phyloP scores from a whole-genome alignment of 345 rosid species.

The Moricandia moricandioides region DNA sequence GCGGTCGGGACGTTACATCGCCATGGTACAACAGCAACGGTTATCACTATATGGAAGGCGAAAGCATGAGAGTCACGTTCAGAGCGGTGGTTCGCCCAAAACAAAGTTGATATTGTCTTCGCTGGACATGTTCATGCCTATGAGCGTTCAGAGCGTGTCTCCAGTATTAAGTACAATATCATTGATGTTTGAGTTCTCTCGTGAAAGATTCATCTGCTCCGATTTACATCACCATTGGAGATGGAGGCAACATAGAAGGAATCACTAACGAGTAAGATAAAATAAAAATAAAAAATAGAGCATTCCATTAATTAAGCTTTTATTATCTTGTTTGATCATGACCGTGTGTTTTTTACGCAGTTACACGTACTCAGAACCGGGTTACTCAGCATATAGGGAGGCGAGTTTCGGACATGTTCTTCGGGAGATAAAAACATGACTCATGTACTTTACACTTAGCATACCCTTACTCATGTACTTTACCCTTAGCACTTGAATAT shows the following conservation, averaged over 20 bases:
- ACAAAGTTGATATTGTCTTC: constrained; percentile 49
- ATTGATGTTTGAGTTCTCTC: constrained; percentile 46
- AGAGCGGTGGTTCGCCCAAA: constrained; percentile 46
- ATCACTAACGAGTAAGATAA: constrained; percentile 52
- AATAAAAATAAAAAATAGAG: background rate
- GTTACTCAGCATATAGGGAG: constrained; percentile 55
- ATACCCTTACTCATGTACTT: too few species aligned
- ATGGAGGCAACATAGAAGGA: constrained; percentile 79
- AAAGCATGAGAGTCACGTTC: constrained; percentile 47
- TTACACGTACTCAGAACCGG: constrained; percentile 50
- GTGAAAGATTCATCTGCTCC: constrained; percentile 51
- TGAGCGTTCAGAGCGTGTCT: constrained; percentile 49
- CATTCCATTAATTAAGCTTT: background rate
- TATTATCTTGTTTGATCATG: background rate
- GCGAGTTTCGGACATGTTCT: constrained; percentile 60
- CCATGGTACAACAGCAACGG: constrained; percentile 40
- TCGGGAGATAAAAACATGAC: constrained; percentile 51
- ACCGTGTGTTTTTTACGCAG: constrained; percentile 1
- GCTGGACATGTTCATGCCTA: constrained; percentile 18
- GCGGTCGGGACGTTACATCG: too few species aligned
- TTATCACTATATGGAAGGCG: constrained; percentile 51
- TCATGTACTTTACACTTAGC: constrained; percentile 52
- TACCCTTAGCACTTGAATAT: too few species aligned
- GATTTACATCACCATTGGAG: constrained; percentile 59
- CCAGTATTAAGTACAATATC: constrained; percentile 51